phyloP scores from a whole-genome alignment of 148 eudicot species.

The Polygonum maritimum region DNA sequence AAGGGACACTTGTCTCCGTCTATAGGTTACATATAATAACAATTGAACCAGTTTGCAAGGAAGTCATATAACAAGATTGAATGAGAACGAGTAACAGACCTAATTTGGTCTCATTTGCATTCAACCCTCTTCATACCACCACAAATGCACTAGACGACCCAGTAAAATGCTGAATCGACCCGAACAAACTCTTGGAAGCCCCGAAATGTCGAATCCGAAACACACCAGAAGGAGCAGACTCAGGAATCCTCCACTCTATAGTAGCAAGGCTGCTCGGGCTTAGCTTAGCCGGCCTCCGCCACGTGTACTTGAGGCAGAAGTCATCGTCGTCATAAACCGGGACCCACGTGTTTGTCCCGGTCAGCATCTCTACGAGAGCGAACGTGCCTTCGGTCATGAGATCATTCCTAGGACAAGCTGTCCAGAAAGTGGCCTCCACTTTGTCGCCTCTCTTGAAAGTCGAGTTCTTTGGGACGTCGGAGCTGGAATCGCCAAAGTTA shows the following conservation, averaged over 20 bases:
- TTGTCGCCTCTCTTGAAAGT: conserved; percentile 61
- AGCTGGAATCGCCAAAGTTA: conserved; percentile 53
- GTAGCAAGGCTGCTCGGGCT: conserved; percentile 67
- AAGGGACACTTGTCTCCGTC: too few species aligned
- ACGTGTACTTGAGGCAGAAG: conserved; percentile 67
- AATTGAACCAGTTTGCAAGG: too few species aligned
- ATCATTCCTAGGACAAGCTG: conserved; percentile 92
- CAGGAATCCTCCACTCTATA: conserved; percentile 79
- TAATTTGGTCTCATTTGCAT: background rate
- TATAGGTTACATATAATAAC: too few species aligned
- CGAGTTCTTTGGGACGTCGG: conserved; percentile 54
- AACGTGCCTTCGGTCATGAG: conserved; percentile 90
- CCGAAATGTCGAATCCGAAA: conserved; percentile 87
- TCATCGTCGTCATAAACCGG: conserved; percentile 86
- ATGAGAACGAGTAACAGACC: too few species aligned
- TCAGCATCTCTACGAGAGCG: conserved; percentile 63
- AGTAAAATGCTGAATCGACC: conserved; percentile 55
- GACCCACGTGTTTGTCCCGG: conserved; percentile 52
- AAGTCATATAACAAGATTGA: too few species aligned
- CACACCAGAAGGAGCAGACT: conserved; percentile 45
- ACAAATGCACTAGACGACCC: conserved; percentile 86
- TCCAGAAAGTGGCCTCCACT: conserved; percentile 57
- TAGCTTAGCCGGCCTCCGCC: conserved; percentile 70
- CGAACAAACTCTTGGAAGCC: conserved; percentile 59
- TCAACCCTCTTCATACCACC: conserved; percentile 27